These are phyloP conservation scores for Prunus salicina DNA, from an alignment of 306 rosid species.

Conservation along the genomic window DNA sequence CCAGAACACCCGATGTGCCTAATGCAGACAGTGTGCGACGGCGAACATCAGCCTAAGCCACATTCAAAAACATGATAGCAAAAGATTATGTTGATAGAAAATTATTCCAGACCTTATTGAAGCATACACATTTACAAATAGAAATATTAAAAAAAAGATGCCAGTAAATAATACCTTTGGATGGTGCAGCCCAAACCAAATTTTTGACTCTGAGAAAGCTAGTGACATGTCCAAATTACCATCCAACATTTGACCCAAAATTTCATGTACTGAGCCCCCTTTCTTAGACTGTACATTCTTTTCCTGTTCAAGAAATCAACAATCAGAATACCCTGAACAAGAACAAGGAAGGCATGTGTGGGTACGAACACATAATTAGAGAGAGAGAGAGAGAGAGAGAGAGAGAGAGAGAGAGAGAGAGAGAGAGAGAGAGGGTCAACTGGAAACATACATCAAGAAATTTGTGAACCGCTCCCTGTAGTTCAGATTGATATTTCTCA, in stretches of 20 bases:
- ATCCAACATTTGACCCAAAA: slow-evolving; percentile 62
- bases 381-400: not conserved
- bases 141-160: not conserved
- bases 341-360: slow-evolving; percentile 3
- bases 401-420: not conserved
- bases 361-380: not conserved
- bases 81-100: not conserved
- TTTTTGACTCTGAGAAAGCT: slow-evolving; percentile 54
- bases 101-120: slow-evolving; percentile 8
- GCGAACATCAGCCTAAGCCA: slow-evolving; percentile 75
- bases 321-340: slow-evolving; percentile 16
- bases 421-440: not conserved
- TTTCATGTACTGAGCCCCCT: slow-evolving; percentile 48
- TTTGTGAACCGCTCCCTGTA: slow-evolving; percentile 64
- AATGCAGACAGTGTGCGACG: slow-evolving; percentile 55
- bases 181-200: slow-evolving; percentile 83
- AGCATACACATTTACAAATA: slow-evolving; percentile 15
- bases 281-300: slow-evolving; percentile 46
- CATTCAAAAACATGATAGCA: slow-evolving; percentile 14
- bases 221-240: slow-evolving; percentile 49
- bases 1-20: slow-evolving; percentile 46
- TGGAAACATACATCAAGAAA: slow-evolving; percentile 57
- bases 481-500: slow-evolving; percentile 71
- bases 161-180: slow-evolving; percentile 55
- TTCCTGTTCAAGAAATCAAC: slow-evolving; percentile 46